A percentile compares a stretch with the other conserved stretches of the same genome.
Conservation (phyloP, 2,329 filamentous ascomycete species). For the Delphinella strobiligena region DNA sequence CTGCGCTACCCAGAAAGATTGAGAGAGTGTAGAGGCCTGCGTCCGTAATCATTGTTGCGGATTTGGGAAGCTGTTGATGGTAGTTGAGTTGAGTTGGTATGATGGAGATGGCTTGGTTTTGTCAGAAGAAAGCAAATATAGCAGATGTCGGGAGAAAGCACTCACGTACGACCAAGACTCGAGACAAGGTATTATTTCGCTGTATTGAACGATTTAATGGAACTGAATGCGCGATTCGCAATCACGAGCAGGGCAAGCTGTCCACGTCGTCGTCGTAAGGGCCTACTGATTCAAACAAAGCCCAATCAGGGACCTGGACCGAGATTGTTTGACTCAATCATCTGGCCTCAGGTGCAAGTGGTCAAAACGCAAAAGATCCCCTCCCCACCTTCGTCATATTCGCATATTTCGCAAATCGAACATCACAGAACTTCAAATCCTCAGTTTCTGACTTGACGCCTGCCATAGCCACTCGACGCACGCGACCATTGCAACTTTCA, state of each 20-base stretch:
- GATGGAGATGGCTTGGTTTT: too few relatives aligned
- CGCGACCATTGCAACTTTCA: too few relatives aligned
- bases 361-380: too few relatives aligned
- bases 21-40: constrained; percentile 79
- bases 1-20: constrained; percentile 78
- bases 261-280: neutral
- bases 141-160: too few relatives aligned
- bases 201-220: too few relatives aligned
- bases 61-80: neutral
- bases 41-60: constrained; percentile 80
- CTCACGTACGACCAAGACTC: too few relatives aligned
- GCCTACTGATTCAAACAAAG: neutral
- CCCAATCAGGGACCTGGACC: too few relatives aligned
- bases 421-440: neutral
- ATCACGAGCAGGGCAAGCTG: neutral
- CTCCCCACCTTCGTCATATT: neutral
- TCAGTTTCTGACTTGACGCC: neutral
- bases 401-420: neutral
- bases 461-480: neutral
- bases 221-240: too few relatives aligned
- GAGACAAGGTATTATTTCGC: too few relatives aligned
- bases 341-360: too few relatives aligned
- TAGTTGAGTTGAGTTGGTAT: neutral
- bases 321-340: too few relatives aligned
- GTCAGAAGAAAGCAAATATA: too few relatives aligned